These are phyloP conservation scores for Mediolabrus comicus DNA, from an alignment of 108 stramenopile genomes.

Conservation along the genomic window DNA sequence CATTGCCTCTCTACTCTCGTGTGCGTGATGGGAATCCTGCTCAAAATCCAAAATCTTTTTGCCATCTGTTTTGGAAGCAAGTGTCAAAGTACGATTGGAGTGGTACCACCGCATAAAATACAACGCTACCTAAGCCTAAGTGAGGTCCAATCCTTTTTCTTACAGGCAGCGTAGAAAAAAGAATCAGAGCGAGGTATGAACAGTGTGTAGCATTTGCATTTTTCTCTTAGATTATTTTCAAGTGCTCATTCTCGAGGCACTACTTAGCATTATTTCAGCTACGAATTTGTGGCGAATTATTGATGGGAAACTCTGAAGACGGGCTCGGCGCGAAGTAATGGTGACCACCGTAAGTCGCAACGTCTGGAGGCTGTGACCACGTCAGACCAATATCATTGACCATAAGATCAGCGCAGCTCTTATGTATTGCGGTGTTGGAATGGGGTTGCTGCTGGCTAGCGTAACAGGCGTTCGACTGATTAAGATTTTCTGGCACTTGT, in stretches of 20 bases:
- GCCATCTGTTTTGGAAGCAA: too few relatives aligned
- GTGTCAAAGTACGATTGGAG: too few relatives aligned
- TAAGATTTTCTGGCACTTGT: not conserved
- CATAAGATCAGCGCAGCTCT: slow-evolving; percentile 9
- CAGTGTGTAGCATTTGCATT: not conserved
- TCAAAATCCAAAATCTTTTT: too few relatives aligned
- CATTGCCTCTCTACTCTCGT: too few relatives aligned
- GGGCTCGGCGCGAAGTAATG: slow-evolving; percentile 13
- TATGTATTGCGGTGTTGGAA: not conserved
- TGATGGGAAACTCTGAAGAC: slow-evolving; percentile 4
- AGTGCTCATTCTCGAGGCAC: not conserved
- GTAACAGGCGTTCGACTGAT: not conserved
- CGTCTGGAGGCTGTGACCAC: slow-evolving; percentile 12
- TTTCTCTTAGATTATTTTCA: not conserved
- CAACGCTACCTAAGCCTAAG: too few relatives aligned
- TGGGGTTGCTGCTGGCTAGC: not conserved
- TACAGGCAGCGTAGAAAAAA: too few relatives aligned
- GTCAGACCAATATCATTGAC: slow-evolving; percentile 7
- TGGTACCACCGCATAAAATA: too few relatives aligned
- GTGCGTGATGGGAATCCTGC: too few relatives aligned
- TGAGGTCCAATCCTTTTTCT: too few relatives aligned
- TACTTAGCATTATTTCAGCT: slow-evolving; percentile 16
- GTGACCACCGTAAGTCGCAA: slow-evolving; percentile 6
- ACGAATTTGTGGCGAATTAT: slow-evolving; percentile 16
- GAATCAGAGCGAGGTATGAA: too few relatives aligned